A percentile compares a stretch with the other conserved stretches of the same genome.
phyloP scores from a whole-genome alignment of 2,329 filamentous ascomycete genomes.

The Epichloe amarillans region DNA sequence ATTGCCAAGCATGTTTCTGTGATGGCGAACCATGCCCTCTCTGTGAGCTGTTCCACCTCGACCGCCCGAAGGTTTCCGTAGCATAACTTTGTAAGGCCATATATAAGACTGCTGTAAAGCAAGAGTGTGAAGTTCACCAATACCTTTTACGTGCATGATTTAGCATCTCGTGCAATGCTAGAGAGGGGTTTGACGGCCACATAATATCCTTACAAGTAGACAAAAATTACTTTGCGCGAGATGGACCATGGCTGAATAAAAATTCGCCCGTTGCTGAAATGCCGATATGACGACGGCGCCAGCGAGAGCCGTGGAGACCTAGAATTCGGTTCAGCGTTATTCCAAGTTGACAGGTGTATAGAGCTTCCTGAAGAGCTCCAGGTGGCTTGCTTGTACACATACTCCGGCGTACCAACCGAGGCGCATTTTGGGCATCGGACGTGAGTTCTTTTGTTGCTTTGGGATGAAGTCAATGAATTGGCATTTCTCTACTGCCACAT shows the following conservation, averaged over 20 bases:
- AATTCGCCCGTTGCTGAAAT: constrained; percentile 90
- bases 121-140: constrained; percentile 84
- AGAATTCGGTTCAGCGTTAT: constrained; percentile 10
- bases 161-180: neutral
- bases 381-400: constrained; percentile 19
- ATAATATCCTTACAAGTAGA: constrained; percentile 53
- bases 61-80: constrained; percentile 84
- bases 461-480: neutral
- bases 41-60: constrained; percentile 93
- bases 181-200: neutral
- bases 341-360: constrained; percentile 3
- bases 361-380: neutral
- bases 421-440: constrained; percentile 36
- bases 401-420: constrained; percentile 48
- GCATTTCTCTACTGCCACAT: constrained; percentile 2
- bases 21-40: constrained; percentile 95
- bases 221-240: constrained; percentile 93
- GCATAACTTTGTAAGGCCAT: constrained; percentile 76
- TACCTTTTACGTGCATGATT: constrained; percentile 42
- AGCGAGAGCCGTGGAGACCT: constrained; percentile 76
- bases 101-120: constrained; percentile 66
- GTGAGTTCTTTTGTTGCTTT: neutral
- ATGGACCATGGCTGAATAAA: constrained; percentile 96
- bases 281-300: constrained; percentile 75
- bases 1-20: constrained; percentile 95